A percentile compares a stretch with the other conserved stretches of the same genome.
phyloP scores from a whole-genome alignment of 2,329 filamentous ascomycete genomes.

The Colletotrichum lupini region DNA sequence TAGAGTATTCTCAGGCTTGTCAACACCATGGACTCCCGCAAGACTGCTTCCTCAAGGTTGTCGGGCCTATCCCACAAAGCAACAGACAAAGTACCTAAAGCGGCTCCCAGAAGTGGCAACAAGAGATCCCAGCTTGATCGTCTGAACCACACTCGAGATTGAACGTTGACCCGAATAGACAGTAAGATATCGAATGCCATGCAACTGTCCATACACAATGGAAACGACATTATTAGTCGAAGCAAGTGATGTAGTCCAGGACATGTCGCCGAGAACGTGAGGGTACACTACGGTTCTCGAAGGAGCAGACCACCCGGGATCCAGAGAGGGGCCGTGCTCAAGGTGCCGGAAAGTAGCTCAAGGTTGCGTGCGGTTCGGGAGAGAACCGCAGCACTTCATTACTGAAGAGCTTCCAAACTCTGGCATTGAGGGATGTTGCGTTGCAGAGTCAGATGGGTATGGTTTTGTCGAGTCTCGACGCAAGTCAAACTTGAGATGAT shows the following conservation, averaged over 20 bases:
- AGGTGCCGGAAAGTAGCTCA: not conserved
- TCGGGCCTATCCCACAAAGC: too few species aligned
- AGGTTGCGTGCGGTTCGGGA: not conserved
- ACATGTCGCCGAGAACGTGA: not conserved
- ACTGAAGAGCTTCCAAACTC: not conserved
- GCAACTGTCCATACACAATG: too few species aligned
- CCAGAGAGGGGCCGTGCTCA: slow-evolving; percentile 2
- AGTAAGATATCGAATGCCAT: too few species aligned
- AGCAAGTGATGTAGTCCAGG: not conserved
- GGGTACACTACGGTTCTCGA: not conserved
- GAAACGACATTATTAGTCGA: not conserved
- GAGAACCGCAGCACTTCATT: not conserved
- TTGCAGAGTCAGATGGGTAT: not conserved
- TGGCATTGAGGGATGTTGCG: not conserved
- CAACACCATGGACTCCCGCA: not conserved
- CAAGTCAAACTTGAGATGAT: not conserved
- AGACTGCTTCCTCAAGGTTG: not conserved
- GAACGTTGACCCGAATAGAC: too few species aligned
- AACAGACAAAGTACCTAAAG: too few species aligned
- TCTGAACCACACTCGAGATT: too few species aligned
- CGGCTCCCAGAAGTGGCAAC: too few species aligned
- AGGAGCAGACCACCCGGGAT: not conserved
- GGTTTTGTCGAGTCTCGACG: not conserved
- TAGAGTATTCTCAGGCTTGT: not conserved
- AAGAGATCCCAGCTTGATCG: too few species aligned